phyloP scores from a whole-genome alignment of 495 filamentous ascomycete genomes.

The Tuber magnatum region DNA sequence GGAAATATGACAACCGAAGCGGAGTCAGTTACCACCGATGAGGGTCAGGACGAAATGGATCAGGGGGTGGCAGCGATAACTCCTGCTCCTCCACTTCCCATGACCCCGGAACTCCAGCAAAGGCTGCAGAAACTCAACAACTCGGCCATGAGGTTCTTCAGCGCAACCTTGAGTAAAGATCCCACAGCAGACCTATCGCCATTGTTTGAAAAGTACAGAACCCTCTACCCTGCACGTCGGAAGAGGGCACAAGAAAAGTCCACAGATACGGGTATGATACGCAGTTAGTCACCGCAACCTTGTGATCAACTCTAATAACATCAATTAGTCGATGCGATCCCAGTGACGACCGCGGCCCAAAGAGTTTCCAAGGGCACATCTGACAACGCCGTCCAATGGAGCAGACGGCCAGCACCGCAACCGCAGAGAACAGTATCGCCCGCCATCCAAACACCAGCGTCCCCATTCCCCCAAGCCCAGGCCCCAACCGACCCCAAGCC shows the following conservation, averaged over 20 bases:
- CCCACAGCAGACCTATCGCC: not conserved
- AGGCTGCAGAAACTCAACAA: conserved; percentile 5
- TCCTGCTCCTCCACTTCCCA: not conserved
- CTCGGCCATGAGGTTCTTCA: not conserved
- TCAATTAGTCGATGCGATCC: not conserved
- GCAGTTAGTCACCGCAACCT: not conserved
- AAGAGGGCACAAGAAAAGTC: conserved; percentile 2
- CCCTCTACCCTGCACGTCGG: conserved; percentile 3
- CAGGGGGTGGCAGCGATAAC: not conserved
- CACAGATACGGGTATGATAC: not conserved
- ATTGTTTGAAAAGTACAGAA: conserved; percentile 3
- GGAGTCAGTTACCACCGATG: not conserved
- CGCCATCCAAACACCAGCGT: not conserved
- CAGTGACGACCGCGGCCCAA: not conserved
- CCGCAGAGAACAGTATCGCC: not conserved
- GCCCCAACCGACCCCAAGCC: not conserved
- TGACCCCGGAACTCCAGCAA: conserved; percentile 1
- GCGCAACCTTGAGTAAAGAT: not conserved
- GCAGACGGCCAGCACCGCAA: not conserved
- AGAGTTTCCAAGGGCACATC: not conserved
- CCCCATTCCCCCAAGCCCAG: not conserved
- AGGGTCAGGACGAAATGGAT: conserved; percentile 3
- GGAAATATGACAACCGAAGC: not conserved
- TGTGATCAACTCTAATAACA: not conserved
- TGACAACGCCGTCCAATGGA: not conserved